Percentiles rank a stretch among this genome's conserved stretches.
phyloP scores from a whole-genome alignment of 768 basidiomycete genomes.

The Amyloporia xantha region DNA sequence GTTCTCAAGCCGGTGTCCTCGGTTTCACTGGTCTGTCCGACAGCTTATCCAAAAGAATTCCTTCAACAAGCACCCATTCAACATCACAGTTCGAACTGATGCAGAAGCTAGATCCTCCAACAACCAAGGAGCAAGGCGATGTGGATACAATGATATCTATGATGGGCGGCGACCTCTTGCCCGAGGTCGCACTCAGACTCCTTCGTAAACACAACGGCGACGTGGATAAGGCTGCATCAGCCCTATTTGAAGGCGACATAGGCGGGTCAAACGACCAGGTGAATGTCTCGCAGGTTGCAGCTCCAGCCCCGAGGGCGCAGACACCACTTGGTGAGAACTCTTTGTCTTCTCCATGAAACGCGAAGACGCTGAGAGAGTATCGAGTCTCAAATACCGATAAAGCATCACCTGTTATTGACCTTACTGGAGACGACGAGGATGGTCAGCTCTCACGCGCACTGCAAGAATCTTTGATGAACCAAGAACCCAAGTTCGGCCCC shows the following conservation, averaged over 20 bases:
- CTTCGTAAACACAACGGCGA: constrained; percentile 57
- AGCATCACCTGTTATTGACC: constrained; percentile 39
- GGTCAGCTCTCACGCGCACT: constrained; percentile 44
- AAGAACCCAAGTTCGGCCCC: constrained; percentile 44
- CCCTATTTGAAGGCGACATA: constrained; percentile 26
- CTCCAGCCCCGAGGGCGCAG: constrained; percentile 11
- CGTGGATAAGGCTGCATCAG: constrained; percentile 28
- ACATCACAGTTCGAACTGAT: too few relatives aligned
- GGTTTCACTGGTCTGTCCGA: too few relatives aligned
- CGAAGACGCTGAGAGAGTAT: constrained; percentile 2
- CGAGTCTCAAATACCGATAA: constrained; percentile 27
- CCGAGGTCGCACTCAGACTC: constrained; percentile 45
- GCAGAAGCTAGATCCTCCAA: too few relatives aligned
- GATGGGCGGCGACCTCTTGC: constrained; percentile 36
- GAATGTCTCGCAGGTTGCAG: neutral
- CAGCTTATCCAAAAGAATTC: too few relatives aligned
- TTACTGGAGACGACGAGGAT: constrained; percentile 54
- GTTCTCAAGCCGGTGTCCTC: too few relatives aligned
- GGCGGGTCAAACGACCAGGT: constrained; percentile 7
- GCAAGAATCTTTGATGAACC: constrained; percentile 44
- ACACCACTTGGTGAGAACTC: constrained; percentile 23
- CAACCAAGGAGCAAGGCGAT: constrained; percentile 17
- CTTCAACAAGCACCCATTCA: too few relatives aligned
- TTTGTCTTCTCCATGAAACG: neutral
- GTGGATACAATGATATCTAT: constrained; percentile 30